phyloP scores from a whole-genome alignment of 306 rosid genomes.

The Prunus dulcis region DNA sequence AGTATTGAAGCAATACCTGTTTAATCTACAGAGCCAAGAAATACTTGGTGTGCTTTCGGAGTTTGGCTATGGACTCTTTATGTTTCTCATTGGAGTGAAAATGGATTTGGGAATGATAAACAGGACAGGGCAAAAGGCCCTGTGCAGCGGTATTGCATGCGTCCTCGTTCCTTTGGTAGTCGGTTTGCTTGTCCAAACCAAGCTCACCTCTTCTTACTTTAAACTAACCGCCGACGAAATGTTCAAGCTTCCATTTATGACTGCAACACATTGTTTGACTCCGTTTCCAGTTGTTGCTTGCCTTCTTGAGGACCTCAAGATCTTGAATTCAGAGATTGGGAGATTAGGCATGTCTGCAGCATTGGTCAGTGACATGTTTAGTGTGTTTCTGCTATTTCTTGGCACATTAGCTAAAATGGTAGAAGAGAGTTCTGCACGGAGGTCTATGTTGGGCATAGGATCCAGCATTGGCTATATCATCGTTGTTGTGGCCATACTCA shows the following conservation, averaged over 20 bases:
- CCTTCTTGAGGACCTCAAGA: not conserved
- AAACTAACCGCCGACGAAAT: not conserved
- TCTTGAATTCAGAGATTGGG: not conserved
- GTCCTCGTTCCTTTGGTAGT: not conserved
- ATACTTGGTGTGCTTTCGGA: constrained; percentile 29
- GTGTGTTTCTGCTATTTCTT: not conserved
- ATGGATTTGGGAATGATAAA: constrained; percentile 45
- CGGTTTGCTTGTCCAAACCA: not conserved
- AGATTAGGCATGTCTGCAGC: constrained; percentile 43
- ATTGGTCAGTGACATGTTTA: constrained; percentile 34
- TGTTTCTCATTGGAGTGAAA: constrained; percentile 39
- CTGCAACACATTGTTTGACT: not conserved
- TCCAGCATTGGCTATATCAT: not conserved
- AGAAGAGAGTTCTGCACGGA: not conserved
- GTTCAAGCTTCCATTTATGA: not conserved
- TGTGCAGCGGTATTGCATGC: constrained; percentile 25
- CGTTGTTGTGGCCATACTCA: constrained; percentile 11
- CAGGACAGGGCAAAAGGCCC: constrained; percentile 35
- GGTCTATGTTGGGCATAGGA: not conserved
- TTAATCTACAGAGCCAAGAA: constrained; percentile 36
- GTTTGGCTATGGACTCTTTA: constrained; percentile 29
- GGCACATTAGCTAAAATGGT: not conserved
- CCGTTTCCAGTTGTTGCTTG: not conserved
- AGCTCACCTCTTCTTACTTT: not conserved
- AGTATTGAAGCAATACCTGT: not conserved